Percentiles rank a stretch among this genome's conserved stretches.
Evolutionary conservation across 306 rosid species (phyloP).

Genomic region (Trifolium dubium): DNA sequence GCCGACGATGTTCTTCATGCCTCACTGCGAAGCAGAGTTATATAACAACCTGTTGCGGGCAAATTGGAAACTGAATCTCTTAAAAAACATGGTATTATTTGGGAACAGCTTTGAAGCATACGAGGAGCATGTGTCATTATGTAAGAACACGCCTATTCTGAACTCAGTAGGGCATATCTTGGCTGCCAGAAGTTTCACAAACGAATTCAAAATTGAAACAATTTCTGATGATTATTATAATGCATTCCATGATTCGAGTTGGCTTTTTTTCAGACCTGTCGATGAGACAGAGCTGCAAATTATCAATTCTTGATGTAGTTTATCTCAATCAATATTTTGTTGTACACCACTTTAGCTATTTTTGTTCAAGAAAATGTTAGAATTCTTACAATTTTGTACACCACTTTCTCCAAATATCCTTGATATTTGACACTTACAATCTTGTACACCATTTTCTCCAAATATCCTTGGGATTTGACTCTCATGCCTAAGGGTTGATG

Average conservation of each 20-base stretch:
- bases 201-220: slow-evolving; percentile 60
- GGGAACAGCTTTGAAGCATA: slow-evolving; percentile 87
- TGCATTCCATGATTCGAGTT: slow-evolving; percentile 90
- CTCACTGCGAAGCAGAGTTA: slow-evolving; percentile 83
- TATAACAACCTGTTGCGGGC: slow-evolving; percentile 78
- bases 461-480: background rate
- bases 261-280: slow-evolving; percentile 75
- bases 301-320: slow-evolving; percentile 41
- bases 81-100: slow-evolving; percentile 63
- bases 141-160: slow-evolving; percentile 51
- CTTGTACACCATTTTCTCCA: background rate
- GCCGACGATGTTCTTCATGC: slow-evolving; percentile 82
- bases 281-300: slow-evolving; percentile 47
- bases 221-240: slow-evolving; percentile 71
- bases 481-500: background rate
- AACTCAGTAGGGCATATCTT: slow-evolving; percentile 53
- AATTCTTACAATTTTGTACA: background rate
- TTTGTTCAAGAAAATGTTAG: background rate
- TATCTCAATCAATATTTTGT: slow-evolving; percentile 12
- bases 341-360: slow-evolving; percentile 6
- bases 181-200: slow-evolving; percentile 50
- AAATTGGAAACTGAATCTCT: slow-evolving; percentile 66
- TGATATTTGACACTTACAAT: background rate
- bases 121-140: slow-evolving; percentile 56
- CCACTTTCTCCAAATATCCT: background rate